A percentile compares a stretch with the other conserved stretches of the same genome.
Conservation (phyloP, 139 green algal species). For the Marvania coccoides region DNA sequence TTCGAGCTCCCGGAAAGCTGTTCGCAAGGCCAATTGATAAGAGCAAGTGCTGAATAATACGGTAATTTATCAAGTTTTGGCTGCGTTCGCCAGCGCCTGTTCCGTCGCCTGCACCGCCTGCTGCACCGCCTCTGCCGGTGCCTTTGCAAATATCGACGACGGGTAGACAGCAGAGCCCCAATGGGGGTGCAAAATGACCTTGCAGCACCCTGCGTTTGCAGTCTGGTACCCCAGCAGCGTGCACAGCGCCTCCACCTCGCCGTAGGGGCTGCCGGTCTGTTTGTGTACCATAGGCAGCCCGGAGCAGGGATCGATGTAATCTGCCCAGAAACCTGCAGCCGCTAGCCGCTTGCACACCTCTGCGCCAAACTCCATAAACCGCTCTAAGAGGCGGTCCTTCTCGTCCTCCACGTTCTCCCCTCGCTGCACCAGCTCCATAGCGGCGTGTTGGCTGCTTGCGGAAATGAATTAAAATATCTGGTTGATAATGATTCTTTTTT, state of each 20-base stretch:
- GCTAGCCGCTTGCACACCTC: conserved; percentile 55
- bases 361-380: conserved; percentile 86
- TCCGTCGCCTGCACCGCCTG: conserved; percentile 19
- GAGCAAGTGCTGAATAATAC: background rate
- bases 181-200: conserved; percentile 79
- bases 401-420: conserved; percentile 75
- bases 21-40: background rate
- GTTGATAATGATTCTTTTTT: background rate
- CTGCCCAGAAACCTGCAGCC: conserved; percentile 71
- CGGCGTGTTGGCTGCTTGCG: conserved; percentile 76
- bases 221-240: conserved; percentile 56
- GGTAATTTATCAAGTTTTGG: background rate
- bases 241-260: conserved; percentile 76
- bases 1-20: background rate
- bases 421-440: conserved; percentile 71
- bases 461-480: conserved; percentile 58
- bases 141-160: conserved; percentile 80
- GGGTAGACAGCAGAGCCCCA: conserved; percentile 92
- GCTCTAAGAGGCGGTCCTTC: conserved; percentile 80
- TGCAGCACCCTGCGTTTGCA: conserved; percentile 74
- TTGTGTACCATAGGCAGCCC: conserved; percentile 86
- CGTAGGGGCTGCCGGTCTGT: conserved; percentile 59
- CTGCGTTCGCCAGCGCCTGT: background rate
- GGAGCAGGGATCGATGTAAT: conserved; percentile 97
- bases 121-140: conserved; percentile 44